Conservation (phyloP, 371 early-diverging fungal genomes). For the Rhizopus arrhizus region DNA sequence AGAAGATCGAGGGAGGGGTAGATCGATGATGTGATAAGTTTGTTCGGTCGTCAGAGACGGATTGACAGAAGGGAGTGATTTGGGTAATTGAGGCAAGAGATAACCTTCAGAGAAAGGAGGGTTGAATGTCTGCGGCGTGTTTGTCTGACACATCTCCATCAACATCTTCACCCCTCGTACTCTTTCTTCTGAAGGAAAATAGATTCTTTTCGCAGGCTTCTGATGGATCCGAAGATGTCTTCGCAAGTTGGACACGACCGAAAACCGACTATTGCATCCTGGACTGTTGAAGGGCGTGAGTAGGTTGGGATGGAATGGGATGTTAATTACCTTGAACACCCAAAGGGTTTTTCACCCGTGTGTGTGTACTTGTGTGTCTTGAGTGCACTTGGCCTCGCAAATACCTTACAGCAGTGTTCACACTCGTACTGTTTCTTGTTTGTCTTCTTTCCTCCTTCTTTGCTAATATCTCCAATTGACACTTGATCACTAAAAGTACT, state of each 20-base stretch:
- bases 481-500: not conserved
- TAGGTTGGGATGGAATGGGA: constrained; percentile 23
- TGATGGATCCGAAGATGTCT: constrained; percentile 54
- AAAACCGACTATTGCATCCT: constrained; percentile 67
- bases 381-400: constrained; percentile 77
- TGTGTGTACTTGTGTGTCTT: constrained; percentile 77
- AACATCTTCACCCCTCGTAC: constrained; percentile 13
- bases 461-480: not conserved
- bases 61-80: too few relatives aligned
- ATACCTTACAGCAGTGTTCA: constrained; percentile 63
- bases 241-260: constrained; percentile 72
- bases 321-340: constrained; percentile 48
- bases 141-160: not conserved
- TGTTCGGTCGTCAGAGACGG: too few relatives aligned
- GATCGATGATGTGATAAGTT: too few relatives aligned
- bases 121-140: too few relatives aligned
- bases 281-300: constrained; percentile 10
- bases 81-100: too few relatives aligned
- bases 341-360: constrained; percentile 78
- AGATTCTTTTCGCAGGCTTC: constrained; percentile 7
- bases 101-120: too few relatives aligned
- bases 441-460: not conserved
- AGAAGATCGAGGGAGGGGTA: too few relatives aligned
- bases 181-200: constrained; percentile 25
- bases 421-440: constrained; percentile 45